Conservation (phyloP, 805 yeast genomes). For the Diddensiella santjacobensis region DNA sequence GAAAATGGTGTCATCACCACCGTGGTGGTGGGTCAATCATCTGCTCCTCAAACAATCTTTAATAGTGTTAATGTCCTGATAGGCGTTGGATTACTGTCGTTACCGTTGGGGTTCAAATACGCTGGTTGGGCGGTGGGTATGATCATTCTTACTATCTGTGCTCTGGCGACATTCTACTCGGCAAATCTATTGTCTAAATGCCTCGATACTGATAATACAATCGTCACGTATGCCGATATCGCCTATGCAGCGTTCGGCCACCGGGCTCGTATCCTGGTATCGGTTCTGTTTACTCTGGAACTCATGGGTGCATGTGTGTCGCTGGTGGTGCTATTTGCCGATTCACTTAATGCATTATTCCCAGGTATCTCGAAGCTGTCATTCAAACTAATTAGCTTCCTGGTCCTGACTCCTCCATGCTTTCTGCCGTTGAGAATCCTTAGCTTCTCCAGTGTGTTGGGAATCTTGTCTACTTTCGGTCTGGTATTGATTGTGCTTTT, state of each 20-base stretch:
- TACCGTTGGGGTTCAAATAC: slow-evolving; percentile 60
- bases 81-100: slow-evolving; percentile 64
- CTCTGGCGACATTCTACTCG: slow-evolving; percentile 67
- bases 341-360: slow-evolving; percentile 68
- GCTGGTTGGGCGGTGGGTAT: slow-evolving; percentile 64
- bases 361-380: slow-evolving; percentile 49
- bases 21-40: slow-evolving; percentile 75
- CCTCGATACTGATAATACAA: slow-evolving; percentile 72
- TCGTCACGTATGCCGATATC: slow-evolving; percentile 84
- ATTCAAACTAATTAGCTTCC: slow-evolving; percentile 56
- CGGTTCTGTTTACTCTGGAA: slow-evolving; percentile 71
- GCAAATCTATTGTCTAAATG: slow-evolving; percentile 71
- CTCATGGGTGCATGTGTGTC: slow-evolving; percentile 79
- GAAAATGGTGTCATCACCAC: slow-evolving; percentile 66
- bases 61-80: slow-evolving; percentile 63
- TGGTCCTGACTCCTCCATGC: slow-evolving; percentile 72
- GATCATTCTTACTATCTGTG: slow-evolving; percentile 55
- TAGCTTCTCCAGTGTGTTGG: slow-evolving; percentile 64
- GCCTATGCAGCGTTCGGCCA: slow-evolving; percentile 84
- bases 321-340: slow-evolving; percentile 76
- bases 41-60: slow-evolving; percentile 66
- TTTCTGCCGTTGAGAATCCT: slow-evolving; percentile 71
- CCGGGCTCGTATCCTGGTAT: slow-evolving; percentile 67
- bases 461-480: slow-evolving; percentile 65
- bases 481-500: slow-evolving; percentile 55